Percentiles rank a stretch among this genome's conserved stretches.
These are phyloP conservation scores for Botrytis elliptica DNA, from an alignment of 2,329 filamentous ascomycete genomes.

Conservation along the genomic window DNA sequence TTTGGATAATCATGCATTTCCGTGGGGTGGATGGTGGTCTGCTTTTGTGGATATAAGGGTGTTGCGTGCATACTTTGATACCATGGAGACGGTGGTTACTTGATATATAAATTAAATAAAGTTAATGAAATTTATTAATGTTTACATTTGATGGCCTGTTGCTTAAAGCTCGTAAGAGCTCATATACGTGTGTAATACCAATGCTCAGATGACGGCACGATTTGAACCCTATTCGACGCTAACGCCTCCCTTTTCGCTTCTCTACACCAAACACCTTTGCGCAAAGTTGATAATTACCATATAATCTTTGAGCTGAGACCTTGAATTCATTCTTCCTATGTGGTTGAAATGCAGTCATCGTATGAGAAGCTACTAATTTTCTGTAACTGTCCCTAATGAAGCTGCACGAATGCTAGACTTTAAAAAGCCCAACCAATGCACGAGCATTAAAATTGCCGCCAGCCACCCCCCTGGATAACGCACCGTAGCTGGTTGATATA, in stretches of 20 bases:
- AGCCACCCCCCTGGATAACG: neutral
- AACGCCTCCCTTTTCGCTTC: neutral
- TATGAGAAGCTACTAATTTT: neutral
- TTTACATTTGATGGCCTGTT: neutral
- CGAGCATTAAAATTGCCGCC: neutral
- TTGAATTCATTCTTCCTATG: neutral
- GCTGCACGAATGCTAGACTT: neutral
- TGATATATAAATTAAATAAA: neutral
- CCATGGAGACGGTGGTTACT: neutral
- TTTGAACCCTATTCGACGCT: neutral
- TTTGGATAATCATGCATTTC: neutral
- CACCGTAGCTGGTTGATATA: neutral
- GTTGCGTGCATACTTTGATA: slow-evolving; percentile 6
- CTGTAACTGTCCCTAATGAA: neutral
- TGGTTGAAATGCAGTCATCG: neutral
- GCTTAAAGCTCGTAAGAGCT: neutral
- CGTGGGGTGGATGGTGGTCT: neutral
- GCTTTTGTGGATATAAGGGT: neutral
- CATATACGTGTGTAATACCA: neutral
- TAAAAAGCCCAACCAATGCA: neutral
- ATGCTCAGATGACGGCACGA: neutral
- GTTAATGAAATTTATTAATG: slow-evolving; percentile 8
- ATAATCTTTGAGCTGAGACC: neutral
- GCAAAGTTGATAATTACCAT: neutral
- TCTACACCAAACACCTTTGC: neutral